Conservation (phyloP, 805 yeast genomes). For the Monosporozyma aerobia region DNA sequence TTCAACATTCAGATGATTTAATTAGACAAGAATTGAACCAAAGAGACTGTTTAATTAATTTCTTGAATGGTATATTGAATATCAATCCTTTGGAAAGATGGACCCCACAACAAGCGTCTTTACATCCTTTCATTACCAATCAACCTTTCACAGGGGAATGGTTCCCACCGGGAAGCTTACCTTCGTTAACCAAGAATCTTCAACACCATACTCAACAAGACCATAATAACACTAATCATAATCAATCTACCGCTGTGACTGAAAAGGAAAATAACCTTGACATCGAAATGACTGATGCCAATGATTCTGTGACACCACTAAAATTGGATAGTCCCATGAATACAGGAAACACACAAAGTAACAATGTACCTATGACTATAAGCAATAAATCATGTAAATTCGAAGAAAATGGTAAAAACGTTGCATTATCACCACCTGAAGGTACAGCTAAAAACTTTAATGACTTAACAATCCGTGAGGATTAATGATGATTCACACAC, state of each 20-base stretch:
- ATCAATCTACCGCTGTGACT: neutral
- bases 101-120: constrained; percentile 91
- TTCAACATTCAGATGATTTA: constrained; percentile 25
- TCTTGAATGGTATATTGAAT: constrained; percentile 66
- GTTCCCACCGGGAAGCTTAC: constrained; percentile 40
- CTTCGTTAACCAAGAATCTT: neutral
- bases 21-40: constrained; percentile 67
- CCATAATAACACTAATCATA: neutral
- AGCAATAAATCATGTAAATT: neutral
- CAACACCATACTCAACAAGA: neutral
- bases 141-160: constrained; percentile 44
- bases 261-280: neutral
- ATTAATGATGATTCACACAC: neutral
- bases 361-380: neutral
- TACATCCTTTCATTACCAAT: constrained; percentile 82
- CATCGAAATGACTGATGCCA: constrained; percentile 2
- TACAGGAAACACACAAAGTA: neutral
- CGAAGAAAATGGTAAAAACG: neutral
- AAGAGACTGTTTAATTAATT: constrained; percentile 64
- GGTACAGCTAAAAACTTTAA: constrained; percentile 3
- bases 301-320: neutral
- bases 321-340: neutral
- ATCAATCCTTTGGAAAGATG: constrained; percentile 89
- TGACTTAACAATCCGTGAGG: constrained; percentile 2
- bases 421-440: constrained; percentile 1